phyloP scores from a whole-genome alignment of 768 basidiomycete genomes.

The Inosperma sp. region DNA sequence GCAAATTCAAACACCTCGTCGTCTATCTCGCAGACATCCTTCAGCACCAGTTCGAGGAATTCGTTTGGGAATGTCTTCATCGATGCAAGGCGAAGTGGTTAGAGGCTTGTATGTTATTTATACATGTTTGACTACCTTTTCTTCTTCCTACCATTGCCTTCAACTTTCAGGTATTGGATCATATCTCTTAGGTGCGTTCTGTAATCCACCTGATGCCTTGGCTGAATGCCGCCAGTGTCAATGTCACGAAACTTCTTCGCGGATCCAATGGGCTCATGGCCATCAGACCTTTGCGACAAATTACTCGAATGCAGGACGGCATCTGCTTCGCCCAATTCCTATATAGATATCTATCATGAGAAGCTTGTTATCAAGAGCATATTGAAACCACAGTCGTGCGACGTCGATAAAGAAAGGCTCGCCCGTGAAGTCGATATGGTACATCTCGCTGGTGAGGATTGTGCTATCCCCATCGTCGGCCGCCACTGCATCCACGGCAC shows the following conservation, averaged over 20 bases:
- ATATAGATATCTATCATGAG: constrained; percentile 3
- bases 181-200: not conserved
- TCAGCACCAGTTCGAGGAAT: not conserved
- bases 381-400: constrained; percentile 2
- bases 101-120: no score
- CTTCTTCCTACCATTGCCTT: no score
- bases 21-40: constrained; percentile 2
- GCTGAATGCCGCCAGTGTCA: constrained; percentile 4
- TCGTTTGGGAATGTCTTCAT: not conserved
- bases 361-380: constrained; percentile 4
- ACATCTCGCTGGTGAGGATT: constrained; percentile 5
- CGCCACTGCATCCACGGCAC: constrained; percentile 1
- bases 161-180: not conserved
- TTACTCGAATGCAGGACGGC: constrained; percentile 5
- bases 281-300: constrained; percentile 8
- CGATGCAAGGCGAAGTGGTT: not conserved
- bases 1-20: not conserved
- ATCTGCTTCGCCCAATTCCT: not conserved
- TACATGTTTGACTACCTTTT: not conserved
- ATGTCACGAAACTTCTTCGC: constrained; percentile 1
- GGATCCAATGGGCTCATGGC: constrained; percentile 5
- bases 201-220: not conserved
- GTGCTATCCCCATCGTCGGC: constrained; percentile 3
- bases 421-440: constrained; percentile 7
- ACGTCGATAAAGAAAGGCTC: constrained; percentile 3